Percentiles rank a stretch among this genome's conserved stretches.
Evolutionary conservation across 441 rosid species (phyloP).

Genomic region (Syzygium malaccense): DNA sequence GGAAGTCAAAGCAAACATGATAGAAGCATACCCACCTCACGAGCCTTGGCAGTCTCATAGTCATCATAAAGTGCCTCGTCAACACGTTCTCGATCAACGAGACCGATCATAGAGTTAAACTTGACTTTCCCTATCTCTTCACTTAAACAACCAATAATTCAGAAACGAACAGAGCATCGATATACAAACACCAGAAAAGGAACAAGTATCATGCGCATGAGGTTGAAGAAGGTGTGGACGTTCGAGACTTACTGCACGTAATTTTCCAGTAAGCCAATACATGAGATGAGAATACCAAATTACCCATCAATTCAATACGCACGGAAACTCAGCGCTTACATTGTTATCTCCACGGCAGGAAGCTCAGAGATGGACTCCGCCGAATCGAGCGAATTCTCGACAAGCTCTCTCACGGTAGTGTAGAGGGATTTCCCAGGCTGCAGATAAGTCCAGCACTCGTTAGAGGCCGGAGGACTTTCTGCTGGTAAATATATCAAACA

Average conservation of each 20-base stretch:
- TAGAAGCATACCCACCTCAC: constrained; percentile 51
- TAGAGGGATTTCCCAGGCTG: constrained; percentile 91
- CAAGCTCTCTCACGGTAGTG: constrained; percentile 92
- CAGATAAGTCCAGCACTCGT: neutral
- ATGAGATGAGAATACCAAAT: neutral
- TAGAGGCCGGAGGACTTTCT: neutral
- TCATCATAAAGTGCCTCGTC: constrained; percentile 83
- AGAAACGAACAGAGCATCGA: neutral
- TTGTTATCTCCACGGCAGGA: constrained; percentile 78
- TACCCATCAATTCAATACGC: neutral
- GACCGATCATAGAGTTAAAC: constrained; percentile 97
- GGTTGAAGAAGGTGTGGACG: rapidly evolving
- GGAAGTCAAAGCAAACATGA: neutral
- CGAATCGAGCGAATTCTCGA: constrained; percentile 94
- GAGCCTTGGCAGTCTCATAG: constrained; percentile 87
- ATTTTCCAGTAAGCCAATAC: neutral
- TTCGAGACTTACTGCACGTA: neutral
- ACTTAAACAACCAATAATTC: constrained; percentile 33
- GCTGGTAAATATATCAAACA: neutral
- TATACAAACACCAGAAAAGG: neutral
- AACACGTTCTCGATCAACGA: constrained; percentile 81
- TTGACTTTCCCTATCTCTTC: constrained; percentile 87
- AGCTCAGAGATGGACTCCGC: constrained; percentile 91
- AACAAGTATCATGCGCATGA: neutral
- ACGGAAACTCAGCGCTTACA: constrained; percentile 21